Evolutionary conservation across 768 basidiomycete species (phyloP), one percentile per base, ranked within the genome.

Genomic region (Chalciporus pseudorubinellus): DNA sequence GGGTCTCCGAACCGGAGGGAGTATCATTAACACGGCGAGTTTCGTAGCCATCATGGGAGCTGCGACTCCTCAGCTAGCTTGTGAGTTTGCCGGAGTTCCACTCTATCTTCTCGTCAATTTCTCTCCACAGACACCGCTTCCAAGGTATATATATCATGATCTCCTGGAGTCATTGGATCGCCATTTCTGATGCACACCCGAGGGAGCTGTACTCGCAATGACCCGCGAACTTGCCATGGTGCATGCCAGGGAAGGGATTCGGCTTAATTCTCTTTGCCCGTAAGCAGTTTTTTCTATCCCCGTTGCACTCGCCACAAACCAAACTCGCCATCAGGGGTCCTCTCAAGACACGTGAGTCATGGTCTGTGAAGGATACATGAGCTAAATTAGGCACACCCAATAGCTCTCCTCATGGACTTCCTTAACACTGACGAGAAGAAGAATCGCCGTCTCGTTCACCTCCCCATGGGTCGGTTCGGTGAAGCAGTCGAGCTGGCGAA

Each of bases 201-300:
- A 91, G 85, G 95, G 97, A 56, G 97, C 87, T 28, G 97, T 98
- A n/a, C 84, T 99, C 41, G 91, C 97, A 4, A 95, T 99, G 94
- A 95, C 93, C 14, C 84, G 97, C 34, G 97, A 99, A 66, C 78
- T 98, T 28, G 97, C 97, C 1, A 95, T 98, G 83, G 90, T 98
- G 1, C 97, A 99, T 70, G 97, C 97, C 39, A 80, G 88, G 55
- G 97, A 99, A 76, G 95, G 95, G 44, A 98, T 99, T 63, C 86
- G 97, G 24, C 60, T 98, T 70, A 99, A 99, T 73, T 85, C 94
- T 11, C 81, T 99, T 52, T 98, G 95, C 81, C 97, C 95, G 89
- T 94, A 72, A 65, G 90, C 76, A 9, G 6, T 18, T 39, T 24
- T 18, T n/a, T 45, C 33, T 34, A 18, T 4, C 20, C 22, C 39